A percentile compares a stretch with the other conserved stretches of the same genome.
Evolutionary conservation across 805 yeast species (phyloP).

Genomic region (Candida orba): DNA sequence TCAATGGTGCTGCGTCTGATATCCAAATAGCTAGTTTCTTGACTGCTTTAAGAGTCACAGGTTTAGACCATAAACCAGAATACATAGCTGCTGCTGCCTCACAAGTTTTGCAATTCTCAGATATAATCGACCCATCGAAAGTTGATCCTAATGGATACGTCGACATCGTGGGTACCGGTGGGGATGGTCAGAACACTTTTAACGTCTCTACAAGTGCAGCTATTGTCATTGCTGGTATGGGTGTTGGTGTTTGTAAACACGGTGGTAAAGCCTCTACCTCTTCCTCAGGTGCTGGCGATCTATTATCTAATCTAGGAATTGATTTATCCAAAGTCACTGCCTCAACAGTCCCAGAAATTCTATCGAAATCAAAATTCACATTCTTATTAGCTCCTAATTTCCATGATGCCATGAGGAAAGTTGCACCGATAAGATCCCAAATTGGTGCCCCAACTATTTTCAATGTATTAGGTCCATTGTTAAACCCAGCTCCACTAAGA

Average conservation of each 20-base stretch:
- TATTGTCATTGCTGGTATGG: slow-evolving; percentile 88
- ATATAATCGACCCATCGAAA: slow-evolving; percentile 36
- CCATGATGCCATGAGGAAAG: slow-evolving; percentile 85
- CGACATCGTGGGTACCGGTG: slow-evolving; percentile 98
- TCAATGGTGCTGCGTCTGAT: slow-evolving; percentile 54
- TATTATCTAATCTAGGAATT: slow-evolving; percentile 76
- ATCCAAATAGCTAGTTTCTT: slow-evolving; percentile 74
- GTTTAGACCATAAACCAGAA: slow-evolving; percentile 74
- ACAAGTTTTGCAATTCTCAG: slow-evolving; percentile 62
- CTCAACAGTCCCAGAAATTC: slow-evolving; percentile 50
- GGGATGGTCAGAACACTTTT: slow-evolving; percentile 96
- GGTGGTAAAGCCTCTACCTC: slow-evolving; percentile 98
- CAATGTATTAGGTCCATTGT: slow-evolving; percentile 87
- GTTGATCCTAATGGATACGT: slow-evolving; percentile 49
- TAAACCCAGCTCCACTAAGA: slow-evolving; percentile 80
- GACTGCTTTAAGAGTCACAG: slow-evolving; percentile 64
- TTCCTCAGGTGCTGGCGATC: slow-evolving; percentile 88
- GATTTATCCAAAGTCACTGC: slow-evolving; percentile 64
- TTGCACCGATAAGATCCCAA: slow-evolving; percentile 68
- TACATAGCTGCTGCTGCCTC: slow-evolving; percentile 82
- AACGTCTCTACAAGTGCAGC: slow-evolving; percentile 95
- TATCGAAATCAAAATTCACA: slow-evolving; percentile 44
- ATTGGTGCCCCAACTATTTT: slow-evolving; percentile 90
- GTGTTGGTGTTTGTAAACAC: slow-evolving; percentile 77
- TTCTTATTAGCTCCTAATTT: slow-evolving; percentile 90